Percentiles rank a stretch among this genome's conserved stretches.
phyloP scores from a whole-genome alignment of 2,329 filamentous ascomycete genomes.

The Hypoxylon sp. region DNA sequence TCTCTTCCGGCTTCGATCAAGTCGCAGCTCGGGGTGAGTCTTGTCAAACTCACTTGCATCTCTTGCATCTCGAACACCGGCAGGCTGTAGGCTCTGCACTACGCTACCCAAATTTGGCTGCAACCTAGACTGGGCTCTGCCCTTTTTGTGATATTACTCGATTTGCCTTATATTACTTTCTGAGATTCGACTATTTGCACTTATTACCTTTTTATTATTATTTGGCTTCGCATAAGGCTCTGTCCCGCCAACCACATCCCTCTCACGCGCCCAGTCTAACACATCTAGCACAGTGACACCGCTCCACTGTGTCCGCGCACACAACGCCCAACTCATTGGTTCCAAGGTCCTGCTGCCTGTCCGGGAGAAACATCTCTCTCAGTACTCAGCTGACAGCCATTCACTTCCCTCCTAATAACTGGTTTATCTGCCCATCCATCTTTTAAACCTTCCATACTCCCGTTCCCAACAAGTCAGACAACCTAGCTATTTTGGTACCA shows the following conservation, averaged over 20 bases:
- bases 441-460: slow-evolving; percentile 11
- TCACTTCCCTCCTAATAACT: slow-evolving; percentile 32
- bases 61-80: slow-evolving; percentile 40
- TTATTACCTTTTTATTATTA: slow-evolving; percentile 27
- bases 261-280: slow-evolving; percentile 51
- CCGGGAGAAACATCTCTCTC: slow-evolving; percentile 36
- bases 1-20: slow-evolving; percentile 46
- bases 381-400: slow-evolving; percentile 48
- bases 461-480: slow-evolving; percentile 34
- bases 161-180: slow-evolving; percentile 32
- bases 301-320: slow-evolving; percentile 51
- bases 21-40: slow-evolving; percentile 38
- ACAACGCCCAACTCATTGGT: slow-evolving; percentile 48
- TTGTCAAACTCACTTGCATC: slow-evolving; percentile 42
- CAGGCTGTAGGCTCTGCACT: slow-evolving; percentile 29
- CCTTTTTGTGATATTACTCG: slow-evolving; percentile 42
- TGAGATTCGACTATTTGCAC: slow-evolving; percentile 5
- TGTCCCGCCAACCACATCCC: slow-evolving; percentile 49
- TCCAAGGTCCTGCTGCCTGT: slow-evolving; percentile 34
- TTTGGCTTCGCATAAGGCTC: slow-evolving; percentile 45
- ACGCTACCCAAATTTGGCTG: slow-evolving; percentile 23
- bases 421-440: slow-evolving; percentile 27
- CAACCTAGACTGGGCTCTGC: slow-evolving; percentile 19
- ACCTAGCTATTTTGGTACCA: slow-evolving; percentile 20
- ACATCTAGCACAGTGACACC: slow-evolving; percentile 51